phyloP scores from a whole-genome alignment of 495 filamentous ascomycete genomes.

The Aspergillus olivimuriae region DNA sequence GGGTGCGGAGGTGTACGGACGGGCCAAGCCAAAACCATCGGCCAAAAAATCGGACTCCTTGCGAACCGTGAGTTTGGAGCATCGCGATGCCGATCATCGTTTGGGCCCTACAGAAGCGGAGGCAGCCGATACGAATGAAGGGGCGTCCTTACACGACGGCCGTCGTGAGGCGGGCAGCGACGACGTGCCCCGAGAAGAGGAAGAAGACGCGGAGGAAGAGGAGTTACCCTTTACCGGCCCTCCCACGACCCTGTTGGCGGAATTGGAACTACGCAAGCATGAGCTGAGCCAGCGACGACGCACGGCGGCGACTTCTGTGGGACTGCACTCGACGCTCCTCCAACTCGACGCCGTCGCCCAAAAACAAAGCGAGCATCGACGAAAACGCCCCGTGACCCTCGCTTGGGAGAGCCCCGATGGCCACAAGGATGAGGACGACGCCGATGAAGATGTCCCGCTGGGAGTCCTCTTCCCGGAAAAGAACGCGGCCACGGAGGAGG shows the following conservation, averaged over 20 bases:
- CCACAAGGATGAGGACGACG: conserved; percentile 33
- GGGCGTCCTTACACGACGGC: conserved; percentile 13
- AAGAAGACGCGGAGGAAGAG: conserved; percentile 30
- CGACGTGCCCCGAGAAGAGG: conserved; percentile 13
- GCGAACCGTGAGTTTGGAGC: conserved; percentile 16
- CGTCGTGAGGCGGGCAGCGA: conserved; percentile 17
- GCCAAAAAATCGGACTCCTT: conserved; percentile 19
- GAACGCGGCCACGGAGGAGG: conserved; percentile 46
- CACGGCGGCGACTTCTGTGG: conserved; percentile 58
- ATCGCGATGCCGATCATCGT: conserved; percentile 9
- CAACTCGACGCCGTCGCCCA: conserved; percentile 89
- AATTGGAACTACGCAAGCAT: conserved; percentile 82
- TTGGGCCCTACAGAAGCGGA: conserved; percentile 13
- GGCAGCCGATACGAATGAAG: conserved; percentile 13
- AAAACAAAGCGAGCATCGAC: conserved; percentile 68
- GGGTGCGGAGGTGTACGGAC: conserved; percentile 59
- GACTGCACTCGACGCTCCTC: conserved; percentile 82
- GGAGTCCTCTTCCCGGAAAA: conserved; percentile 69
- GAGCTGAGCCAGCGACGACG: conserved; percentile 71
- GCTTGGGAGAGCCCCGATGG: conserved; percentile 76
- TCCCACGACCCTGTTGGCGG: conserved; percentile 87
- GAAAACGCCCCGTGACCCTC: conserved; percentile 68
- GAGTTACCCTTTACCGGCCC: conserved; percentile 55
- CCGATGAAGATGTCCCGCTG: conserved; percentile 77
- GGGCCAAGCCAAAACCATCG: conserved; percentile 24